Conservation (phyloP, 805 yeast genomes). For the Cyberlindnera americana region DNA sequence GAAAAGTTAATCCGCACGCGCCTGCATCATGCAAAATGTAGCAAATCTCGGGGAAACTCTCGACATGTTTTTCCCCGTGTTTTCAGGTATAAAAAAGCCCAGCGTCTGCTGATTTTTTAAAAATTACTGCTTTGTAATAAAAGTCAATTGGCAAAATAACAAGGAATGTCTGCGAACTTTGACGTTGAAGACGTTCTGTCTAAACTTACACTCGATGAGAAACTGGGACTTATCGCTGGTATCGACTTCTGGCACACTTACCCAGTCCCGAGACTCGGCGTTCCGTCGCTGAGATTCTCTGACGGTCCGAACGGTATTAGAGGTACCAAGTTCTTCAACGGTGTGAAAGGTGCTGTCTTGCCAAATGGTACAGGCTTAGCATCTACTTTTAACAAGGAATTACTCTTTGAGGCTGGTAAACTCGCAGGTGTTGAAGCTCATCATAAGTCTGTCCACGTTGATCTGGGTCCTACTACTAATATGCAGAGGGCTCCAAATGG, state of each 20-base stretch:
- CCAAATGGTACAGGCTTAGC: conserved; percentile 58
- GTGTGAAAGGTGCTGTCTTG: conserved; percentile 52
- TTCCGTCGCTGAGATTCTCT: conserved; percentile 43
- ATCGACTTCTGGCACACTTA: conserved; percentile 47
- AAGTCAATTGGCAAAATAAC: no score
- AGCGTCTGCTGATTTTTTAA: no score
- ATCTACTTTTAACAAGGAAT: conserved; percentile 49
- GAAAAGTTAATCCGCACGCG: no score
- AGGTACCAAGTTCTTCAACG: conserved; percentile 51
- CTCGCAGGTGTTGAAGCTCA: conserved; percentile 53
- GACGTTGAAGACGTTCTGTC: conserved; percentile 19
- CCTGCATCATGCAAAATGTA: no score
- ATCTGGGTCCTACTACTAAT: conserved; percentile 48
- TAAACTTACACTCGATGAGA: conserved; percentile 16
- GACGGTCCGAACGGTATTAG: conserved; percentile 67
- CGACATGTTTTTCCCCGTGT: no score
- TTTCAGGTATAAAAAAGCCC: no score
- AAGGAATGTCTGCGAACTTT: conserved; percentile 11
- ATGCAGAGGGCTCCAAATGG: conserved; percentile 56
- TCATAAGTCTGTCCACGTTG: conserved; percentile 48
- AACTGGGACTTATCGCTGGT: conserved; percentile 27
- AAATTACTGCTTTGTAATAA: no score
- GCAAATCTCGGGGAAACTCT: conserved; percentile 5
- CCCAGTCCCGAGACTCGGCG: conserved; percentile 29
- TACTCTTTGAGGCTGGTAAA: conserved; percentile 44